These are phyloP conservation scores for Centaurea solstitialis DNA, from an alignment of 129 eudicot species.

Conservation along the genomic window DNA sequence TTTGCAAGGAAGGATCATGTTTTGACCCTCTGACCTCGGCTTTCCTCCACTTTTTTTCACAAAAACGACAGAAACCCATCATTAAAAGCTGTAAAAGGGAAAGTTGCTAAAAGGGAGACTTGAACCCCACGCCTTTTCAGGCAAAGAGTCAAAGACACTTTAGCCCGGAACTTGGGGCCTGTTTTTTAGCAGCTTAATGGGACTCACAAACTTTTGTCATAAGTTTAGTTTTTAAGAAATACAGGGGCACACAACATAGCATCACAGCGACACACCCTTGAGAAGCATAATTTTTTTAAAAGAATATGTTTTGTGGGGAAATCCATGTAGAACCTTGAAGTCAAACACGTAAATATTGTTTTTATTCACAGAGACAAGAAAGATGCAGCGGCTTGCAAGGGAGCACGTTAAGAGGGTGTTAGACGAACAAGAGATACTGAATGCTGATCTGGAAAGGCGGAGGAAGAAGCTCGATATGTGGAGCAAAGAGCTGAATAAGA, in stretches of 20 bases:
- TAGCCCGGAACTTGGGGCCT: background rate
- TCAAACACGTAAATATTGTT: slow-evolving; percentile 6
- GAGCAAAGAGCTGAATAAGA: slow-evolving; percentile 72
- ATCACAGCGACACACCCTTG: background rate
- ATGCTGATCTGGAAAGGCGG: slow-evolving; percentile 56
- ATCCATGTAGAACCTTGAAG: background rate
- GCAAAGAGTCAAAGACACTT: background rate
- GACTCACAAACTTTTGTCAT: background rate
- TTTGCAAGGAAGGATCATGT: background rate
- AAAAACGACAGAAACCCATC: background rate
- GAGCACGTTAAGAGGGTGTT: slow-evolving; percentile 66
- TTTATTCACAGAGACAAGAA: slow-evolving; percentile 68
- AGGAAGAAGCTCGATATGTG: slow-evolving; percentile 61
- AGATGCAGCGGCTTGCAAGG: slow-evolving; percentile 69
- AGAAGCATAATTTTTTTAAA: background rate
- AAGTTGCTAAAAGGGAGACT: background rate
- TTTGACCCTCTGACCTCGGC: background rate
- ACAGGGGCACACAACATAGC: background rate
- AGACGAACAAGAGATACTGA: slow-evolving; percentile 75
- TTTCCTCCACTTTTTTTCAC: background rate
- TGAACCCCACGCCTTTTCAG: background rate
- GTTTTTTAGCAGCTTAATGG: no score
- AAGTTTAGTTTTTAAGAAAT: background rate
- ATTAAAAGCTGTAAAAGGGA: background rate
- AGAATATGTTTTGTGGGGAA: background rate